These are phyloP conservation scores for Collybiopsis confluens DNA, from an alignment of 768 basidiomycete species.

Conservation along the genomic window DNA sequence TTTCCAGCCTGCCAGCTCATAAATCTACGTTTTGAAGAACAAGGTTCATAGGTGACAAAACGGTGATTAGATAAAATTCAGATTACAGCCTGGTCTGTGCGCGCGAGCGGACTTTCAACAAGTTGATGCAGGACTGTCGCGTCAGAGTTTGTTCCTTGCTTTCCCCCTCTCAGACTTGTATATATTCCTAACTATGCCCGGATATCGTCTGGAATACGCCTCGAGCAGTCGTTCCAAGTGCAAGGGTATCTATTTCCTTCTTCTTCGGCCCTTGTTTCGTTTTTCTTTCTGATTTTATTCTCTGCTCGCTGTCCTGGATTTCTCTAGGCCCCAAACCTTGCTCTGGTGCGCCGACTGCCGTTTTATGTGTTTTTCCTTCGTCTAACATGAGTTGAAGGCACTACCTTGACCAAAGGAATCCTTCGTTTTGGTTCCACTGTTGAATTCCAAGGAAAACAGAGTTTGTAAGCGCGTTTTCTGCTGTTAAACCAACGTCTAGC, in stretches of 20 bases:
- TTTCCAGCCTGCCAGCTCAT: no score
- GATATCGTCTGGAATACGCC: constrained; percentile 81
- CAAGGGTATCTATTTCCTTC: constrained; percentile 50
- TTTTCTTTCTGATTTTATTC: not conserved
- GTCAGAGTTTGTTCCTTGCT: constrained; percentile 25
- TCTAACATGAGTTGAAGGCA: constrained; percentile 41
- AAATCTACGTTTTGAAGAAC: no score
- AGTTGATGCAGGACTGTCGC: constrained; percentile 28
- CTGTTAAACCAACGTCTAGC: not conserved
- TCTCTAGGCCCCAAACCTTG: constrained; percentile 74
- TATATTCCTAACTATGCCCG: constrained; percentile 37
- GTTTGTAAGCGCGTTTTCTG: constrained; percentile 44
- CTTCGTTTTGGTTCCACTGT: constrained; percentile 73
- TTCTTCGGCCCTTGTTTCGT: not conserved
- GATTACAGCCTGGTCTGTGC: constrained; percentile 34
- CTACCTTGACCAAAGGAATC: constrained; percentile 63
- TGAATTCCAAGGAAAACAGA: constrained; percentile 66
- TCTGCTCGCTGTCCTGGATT: constrained; percentile 13
- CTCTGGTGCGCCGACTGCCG: constrained; percentile 38
- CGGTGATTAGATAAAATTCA: constrained; percentile 9
- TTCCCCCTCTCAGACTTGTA: constrained; percentile 13
- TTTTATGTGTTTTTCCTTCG: not conserved
- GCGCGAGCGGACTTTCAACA: constrained; percentile 47
- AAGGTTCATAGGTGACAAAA: no score
- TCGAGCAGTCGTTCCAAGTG: constrained; percentile 65